These are phyloP conservation scores for Aspergillus sojae DNA, from an alignment of 2,329 filamentous ascomycete genomes.

Conservation along the genomic window DNA sequence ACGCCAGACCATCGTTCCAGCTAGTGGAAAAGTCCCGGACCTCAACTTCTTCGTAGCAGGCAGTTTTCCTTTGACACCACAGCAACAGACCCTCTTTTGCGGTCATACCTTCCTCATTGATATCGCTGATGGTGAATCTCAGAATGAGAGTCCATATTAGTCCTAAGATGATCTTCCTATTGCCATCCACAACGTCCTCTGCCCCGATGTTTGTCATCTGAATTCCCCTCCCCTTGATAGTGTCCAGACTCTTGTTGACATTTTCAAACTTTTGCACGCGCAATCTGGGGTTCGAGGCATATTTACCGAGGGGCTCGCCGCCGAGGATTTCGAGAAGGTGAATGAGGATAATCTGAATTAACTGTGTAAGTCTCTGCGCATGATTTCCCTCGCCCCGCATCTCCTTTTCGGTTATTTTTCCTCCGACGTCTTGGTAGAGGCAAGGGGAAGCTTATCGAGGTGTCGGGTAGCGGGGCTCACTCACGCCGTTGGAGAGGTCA, in stretches of 20 bases:
- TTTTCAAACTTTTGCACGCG: slow-evolving; percentile 98
- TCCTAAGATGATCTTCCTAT: slow-evolving; percentile 94
- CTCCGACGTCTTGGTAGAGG: not conserved
- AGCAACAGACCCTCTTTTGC: slow-evolving; percentile 92
- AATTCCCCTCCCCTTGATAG: slow-evolving; percentile 86
- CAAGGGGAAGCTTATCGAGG: not conserved
- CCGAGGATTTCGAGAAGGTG: slow-evolving; percentile 96
- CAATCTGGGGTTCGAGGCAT: slow-evolving; percentile 93
- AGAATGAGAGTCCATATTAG: slow-evolving; percentile 98
- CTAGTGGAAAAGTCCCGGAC: slow-evolving; percentile 92
- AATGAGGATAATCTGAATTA: slow-evolving; percentile 79
- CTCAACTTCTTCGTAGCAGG: slow-evolving; percentile 96
- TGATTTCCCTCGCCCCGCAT: too few relatives aligned
- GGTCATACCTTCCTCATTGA: slow-evolving; percentile 96
- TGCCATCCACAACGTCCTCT: slow-evolving; percentile 97
- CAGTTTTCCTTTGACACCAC: slow-evolving; percentile 98
- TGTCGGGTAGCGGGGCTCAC: slow-evolving; percentile 40
- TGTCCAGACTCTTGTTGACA: slow-evolving; percentile 92
- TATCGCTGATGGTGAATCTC: slow-evolving; percentile 97
- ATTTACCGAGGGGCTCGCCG: slow-evolving; percentile 90
- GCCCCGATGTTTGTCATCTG: slow-evolving; percentile 99
- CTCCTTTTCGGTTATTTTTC: not conserved
- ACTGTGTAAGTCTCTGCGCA: not conserved
- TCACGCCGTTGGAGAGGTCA: slow-evolving; percentile 90
- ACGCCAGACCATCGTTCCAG: slow-evolving; percentile 97